Evolutionary conservation across 805 yeast genomes (phyloP).

Genomic region (Metschnikowia koreensis): DNA sequence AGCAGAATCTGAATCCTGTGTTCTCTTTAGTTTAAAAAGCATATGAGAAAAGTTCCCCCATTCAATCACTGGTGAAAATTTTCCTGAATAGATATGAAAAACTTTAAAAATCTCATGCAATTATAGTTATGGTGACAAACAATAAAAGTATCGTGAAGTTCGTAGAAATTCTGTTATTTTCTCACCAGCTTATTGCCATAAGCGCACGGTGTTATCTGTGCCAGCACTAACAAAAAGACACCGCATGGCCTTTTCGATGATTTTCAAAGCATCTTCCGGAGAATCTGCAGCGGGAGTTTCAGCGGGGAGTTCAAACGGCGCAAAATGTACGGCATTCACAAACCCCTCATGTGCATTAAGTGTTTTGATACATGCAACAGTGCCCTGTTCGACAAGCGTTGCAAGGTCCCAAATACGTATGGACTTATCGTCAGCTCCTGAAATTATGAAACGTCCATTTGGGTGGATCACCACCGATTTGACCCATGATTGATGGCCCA

Average conservation of each 20-base stretch:
- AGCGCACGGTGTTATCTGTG: slow-evolving; percentile 51
- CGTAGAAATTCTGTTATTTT: too few relatives aligned
- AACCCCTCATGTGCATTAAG: slow-evolving; percentile 73
- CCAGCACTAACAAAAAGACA: slow-evolving; percentile 65
- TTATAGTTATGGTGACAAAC: too few relatives aligned
- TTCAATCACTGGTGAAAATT: too few relatives aligned
- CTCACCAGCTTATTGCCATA: slow-evolving; percentile 45
- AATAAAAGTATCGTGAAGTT: too few relatives aligned
- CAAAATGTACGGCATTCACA: slow-evolving; percentile 60
- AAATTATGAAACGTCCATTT: slow-evolving; percentile 63
- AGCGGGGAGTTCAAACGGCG: slow-evolving; percentile 34
- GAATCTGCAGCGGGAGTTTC: neutral
- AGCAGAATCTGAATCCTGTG: too few relatives aligned
- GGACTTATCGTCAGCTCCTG: slow-evolving; percentile 77
- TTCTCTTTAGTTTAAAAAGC: too few relatives aligned
- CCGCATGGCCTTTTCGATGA: slow-evolving; percentile 50
- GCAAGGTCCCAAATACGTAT: slow-evolving; percentile 76
- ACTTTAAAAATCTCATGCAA: too few relatives aligned
- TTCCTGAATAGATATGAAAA: too few relatives aligned
- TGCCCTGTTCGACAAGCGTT: slow-evolving; percentile 35
- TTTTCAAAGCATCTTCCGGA: slow-evolving; percentile 11
- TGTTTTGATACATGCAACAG: slow-evolving; percentile 45
- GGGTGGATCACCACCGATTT: slow-evolving; percentile 70
- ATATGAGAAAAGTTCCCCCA: too few relatives aligned
- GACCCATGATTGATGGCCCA: slow-evolving; percentile 89